Conservation (phyloP, 1,139 yeast species). For the Candida sanyaensis region DNA sequence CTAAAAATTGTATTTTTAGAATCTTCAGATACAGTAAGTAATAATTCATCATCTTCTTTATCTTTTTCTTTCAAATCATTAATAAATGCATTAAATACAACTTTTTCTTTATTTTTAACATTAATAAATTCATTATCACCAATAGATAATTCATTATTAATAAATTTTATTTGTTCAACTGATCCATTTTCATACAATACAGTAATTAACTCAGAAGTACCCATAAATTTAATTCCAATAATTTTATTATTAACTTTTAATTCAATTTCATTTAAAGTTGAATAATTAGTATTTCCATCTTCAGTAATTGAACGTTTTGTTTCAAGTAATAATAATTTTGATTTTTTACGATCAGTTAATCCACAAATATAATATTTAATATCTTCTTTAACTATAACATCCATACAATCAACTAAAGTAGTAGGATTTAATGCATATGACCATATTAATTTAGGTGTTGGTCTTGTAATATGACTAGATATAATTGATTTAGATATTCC, state of each 20-base stretch:
- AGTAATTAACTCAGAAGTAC: constrained; percentile 32
- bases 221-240: constrained; percentile 36
- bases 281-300: constrained; percentile 9
- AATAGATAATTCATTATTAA: constrained; percentile 9
- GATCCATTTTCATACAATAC: constrained; percentile 47
- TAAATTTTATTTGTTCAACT: constrained; percentile 32
- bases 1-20: constrained; percentile 19
- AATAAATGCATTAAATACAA: constrained; percentile 27
- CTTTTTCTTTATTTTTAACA: constrained; percentile 7
- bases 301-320: constrained; percentile 19
- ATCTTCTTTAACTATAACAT: constrained; percentile 21
- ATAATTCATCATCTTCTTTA: no score
- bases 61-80: constrained; percentile 15
- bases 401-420: constrained; percentile 48
- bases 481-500: constrained; percentile 80
- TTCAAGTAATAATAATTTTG: constrained; percentile 41
- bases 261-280: constrained; percentile 14
- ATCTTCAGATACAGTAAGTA: constrained; percentile 21
- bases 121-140: constrained; percentile 2
- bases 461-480: constrained; percentile 69
- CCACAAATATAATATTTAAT: constrained; percentile 41
- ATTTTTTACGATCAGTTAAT: constrained; percentile 47
- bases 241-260: constrained; percentile 23
- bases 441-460: constrained; percentile 80
- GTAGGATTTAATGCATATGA: constrained; percentile 71